A percentile compares a stretch with the other conserved stretches of the same genome.
Conservation (phyloP, 1,284 basidiomycete species). For the Rhodotorula sp. region DNA sequence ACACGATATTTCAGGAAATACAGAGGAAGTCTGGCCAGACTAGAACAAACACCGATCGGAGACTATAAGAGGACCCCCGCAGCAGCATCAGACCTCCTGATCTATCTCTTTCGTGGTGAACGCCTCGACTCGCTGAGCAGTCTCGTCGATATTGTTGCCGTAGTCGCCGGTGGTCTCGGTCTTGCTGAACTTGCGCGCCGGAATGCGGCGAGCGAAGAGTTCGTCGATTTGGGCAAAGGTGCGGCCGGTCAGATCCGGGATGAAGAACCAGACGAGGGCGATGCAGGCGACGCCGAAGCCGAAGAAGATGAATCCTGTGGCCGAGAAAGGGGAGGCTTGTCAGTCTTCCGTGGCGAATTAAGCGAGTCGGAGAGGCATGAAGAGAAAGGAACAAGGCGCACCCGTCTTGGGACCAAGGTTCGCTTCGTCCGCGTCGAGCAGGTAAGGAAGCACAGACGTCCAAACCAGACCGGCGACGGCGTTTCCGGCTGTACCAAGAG, state of each 20-base stretch:
- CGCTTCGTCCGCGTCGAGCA: slow-evolving; percentile 23
- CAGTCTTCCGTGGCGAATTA: background rate
- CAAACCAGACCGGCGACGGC: slow-evolving; percentile 36
- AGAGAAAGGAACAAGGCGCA: background rate
- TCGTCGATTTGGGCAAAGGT: slow-evolving; percentile 17
- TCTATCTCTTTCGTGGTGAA: background rate
- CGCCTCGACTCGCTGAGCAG: background rate
- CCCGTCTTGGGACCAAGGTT: slow-evolving; percentile 14
- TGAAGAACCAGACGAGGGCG: slow-evolving; percentile 27
- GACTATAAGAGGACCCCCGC: too few species aligned
- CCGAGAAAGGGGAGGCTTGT: background rate
- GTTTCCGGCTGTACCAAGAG: slow-evolving; percentile 33
- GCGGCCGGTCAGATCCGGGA: slow-evolving; percentile 37
- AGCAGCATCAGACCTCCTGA: background rate
- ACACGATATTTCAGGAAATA: too few species aligned
- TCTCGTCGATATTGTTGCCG: slow-evolving; percentile 2
- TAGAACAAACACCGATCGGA: too few species aligned
- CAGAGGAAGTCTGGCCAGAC: too few species aligned
- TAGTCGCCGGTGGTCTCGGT: slow-evolving; percentile 5
- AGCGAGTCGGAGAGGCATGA: background rate
- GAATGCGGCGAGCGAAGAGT: slow-evolving; percentile 7
- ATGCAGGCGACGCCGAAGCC: slow-evolving; percentile 1
- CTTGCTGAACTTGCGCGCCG: background rate
- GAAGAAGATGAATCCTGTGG: slow-evolving; percentile 5
- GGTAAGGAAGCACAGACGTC: slow-evolving; percentile 35